Evolutionary conservation across 2,329 filamentous ascomycete genomes (phyloP).

Genomic region (Nothophaeocryptopus gaeumannii): DNA sequence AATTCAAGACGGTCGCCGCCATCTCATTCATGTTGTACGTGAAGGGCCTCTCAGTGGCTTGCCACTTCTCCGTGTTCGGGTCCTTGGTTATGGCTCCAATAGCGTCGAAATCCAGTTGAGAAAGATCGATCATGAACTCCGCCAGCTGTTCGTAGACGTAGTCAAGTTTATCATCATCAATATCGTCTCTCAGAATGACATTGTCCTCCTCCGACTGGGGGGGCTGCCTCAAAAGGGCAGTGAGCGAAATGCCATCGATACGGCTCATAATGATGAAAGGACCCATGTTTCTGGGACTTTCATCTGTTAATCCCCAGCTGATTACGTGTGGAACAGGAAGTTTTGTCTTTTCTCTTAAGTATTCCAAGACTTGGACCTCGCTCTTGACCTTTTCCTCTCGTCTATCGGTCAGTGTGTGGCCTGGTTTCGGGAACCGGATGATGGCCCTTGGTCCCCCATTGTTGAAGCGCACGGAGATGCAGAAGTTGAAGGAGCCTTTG

Average conservation of each 20-base stretch:
- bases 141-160: constrained; percentile 24
- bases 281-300: background rate
- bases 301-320: background rate
- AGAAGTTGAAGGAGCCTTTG: too few relatives aligned
- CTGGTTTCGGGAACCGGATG: too few relatives aligned
- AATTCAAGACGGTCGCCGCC: constrained; percentile 32
- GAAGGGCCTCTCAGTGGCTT: constrained; percentile 36
- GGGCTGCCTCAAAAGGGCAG: background rate
- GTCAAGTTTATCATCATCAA: constrained; percentile 23
- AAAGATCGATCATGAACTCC: constrained; percentile 34
- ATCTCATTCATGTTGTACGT: constrained; percentile 45
- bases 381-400: too few relatives aligned
- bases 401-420: too few relatives aligned
- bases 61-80: constrained; percentile 28
- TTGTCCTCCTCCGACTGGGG: too few relatives aligned
- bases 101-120: constrained; percentile 29
- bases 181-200: too few relatives aligned
- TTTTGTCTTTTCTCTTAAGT: too few relatives aligned
- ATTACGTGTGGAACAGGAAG: too few relatives aligned
- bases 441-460: too few relatives aligned
- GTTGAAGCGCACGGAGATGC: too few relatives aligned
- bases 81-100: constrained; percentile 40
- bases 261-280: background rate
- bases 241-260: background rate
- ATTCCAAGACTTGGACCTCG: too few relatives aligned